Conservation (phyloP, 2,329 filamentous ascomycete genomes). For the Fusarium musae region DNA sequence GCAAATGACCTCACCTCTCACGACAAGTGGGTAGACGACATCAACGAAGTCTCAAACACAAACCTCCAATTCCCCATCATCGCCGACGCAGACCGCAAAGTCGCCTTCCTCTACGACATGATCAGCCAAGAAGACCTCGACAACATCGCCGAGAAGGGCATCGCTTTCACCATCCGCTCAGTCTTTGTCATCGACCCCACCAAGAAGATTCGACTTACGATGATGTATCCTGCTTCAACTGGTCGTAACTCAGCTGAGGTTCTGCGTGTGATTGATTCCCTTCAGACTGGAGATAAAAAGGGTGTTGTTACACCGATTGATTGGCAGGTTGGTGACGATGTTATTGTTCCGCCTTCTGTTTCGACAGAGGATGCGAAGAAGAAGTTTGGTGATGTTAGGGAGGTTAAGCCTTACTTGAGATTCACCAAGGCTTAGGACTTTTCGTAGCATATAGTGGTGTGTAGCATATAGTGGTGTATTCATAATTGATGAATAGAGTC, state of each 20-base stretch:
- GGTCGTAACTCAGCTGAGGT: constrained; percentile 84
- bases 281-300: constrained; percentile 87
- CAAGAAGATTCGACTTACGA: constrained; percentile 91
- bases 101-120: constrained; percentile 39
- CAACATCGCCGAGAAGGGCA: constrained; percentile 82
- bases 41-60: constrained; percentile 15
- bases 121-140: constrained; percentile 82
- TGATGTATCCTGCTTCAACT: constrained; percentile 90
- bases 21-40: constrained; percentile 16
- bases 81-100: constrained; percentile 15
- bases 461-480: accelerated
- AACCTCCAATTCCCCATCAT: constrained; percentile 20
- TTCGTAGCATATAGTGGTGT: accelerated
- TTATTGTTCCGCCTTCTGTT: constrained; percentile 86
- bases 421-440: constrained; percentile 60
- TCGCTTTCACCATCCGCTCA: constrained; percentile 91
- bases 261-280: constrained; percentile 78
- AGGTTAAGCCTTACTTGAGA: constrained; percentile 76
- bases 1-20: constrained; percentile 12
- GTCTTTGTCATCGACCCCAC: constrained; percentile 93
- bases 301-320: constrained; percentile 87
- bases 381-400: constrained; percentile 81
- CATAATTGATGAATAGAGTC: background rate
- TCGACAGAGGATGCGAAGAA: constrained; percentile 85
- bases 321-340: constrained; percentile 87